Evolutionary conservation across 2,329 filamentous ascomycete genomes (phyloP).

Genomic region (Fusarium ramigenum): DNA sequence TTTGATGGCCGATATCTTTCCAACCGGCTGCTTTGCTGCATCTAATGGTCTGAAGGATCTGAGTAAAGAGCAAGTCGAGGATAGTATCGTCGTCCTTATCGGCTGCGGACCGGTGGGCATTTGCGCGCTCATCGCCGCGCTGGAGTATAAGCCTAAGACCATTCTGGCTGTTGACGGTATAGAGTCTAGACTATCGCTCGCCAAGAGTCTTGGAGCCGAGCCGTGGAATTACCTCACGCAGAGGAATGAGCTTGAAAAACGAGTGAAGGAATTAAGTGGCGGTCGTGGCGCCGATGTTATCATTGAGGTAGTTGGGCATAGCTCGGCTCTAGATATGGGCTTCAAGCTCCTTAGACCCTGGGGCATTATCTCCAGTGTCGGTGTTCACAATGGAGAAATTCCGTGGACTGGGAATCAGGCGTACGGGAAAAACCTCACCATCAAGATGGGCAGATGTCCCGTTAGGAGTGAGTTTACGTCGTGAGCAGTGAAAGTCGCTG

Average conservation of each 20-base stretch:
- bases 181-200: conserved; percentile 2
- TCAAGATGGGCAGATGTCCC: conserved; percentile 77
- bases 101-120: conserved; percentile 33
- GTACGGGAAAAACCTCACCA: conserved; percentile 70
- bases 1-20: conserved; percentile 37
- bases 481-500: too few relatives aligned
- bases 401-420: conserved; percentile 70
- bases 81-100: conserved; percentile 15
- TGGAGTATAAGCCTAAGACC: conserved; percentile 9
- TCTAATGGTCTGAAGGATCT: conserved; percentile 58
- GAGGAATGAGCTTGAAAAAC: conserved; percentile 68
- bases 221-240: conserved; percentile 77
- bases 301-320: conserved; percentile 77
- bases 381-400: conserved; percentile 75
- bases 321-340: conserved; percentile 70
- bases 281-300: conserved; percentile 85
- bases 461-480: conserved; percentile 55
- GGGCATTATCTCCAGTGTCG: conserved; percentile 74
- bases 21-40: conserved; percentile 53
- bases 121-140: conserved; percentile 19
- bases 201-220: conserved; percentile 18
- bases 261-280: conserved; percentile 76
- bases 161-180: conserved; percentile 24
- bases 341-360: conserved; percentile 72
- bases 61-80: neutral